Evolutionary conservation across 768 basidiomycete species (phyloP).

Genomic region (Auricularia sp.): DNA sequence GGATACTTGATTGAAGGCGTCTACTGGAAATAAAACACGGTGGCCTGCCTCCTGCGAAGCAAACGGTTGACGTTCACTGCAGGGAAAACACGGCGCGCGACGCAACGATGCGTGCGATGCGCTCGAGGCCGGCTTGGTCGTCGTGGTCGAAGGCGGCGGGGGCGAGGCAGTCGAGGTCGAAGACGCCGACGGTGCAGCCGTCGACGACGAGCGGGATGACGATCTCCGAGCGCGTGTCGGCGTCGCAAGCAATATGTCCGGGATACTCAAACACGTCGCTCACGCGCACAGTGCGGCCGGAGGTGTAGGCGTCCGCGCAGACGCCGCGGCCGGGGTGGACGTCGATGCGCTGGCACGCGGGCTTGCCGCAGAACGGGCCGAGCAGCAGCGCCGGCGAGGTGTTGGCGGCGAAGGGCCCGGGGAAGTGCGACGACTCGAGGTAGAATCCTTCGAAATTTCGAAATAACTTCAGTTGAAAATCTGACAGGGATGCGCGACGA

Average conservation of each 20-base stretch:
- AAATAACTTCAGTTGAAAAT: no score
- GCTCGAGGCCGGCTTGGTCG: conserved; percentile 68
- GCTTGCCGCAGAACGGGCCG: conserved; percentile 84
- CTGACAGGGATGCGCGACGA: not conserved
- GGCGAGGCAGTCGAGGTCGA: conserved; percentile 81
- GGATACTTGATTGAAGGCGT: no score
- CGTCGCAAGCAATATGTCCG: conserved; percentile 93
- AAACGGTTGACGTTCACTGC: not conserved
- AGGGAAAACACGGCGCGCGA: conserved; percentile 7
- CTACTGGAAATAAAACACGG: no score
- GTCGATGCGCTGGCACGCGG: conserved; percentile 79
- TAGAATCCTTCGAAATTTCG: conserved; percentile 62
- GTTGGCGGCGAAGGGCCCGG: conserved; percentile 22
- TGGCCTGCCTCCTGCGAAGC: no score
- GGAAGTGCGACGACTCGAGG: conserved; percentile 55
- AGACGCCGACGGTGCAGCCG: conserved; percentile 29
- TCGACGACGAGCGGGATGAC: conserved; percentile 61
- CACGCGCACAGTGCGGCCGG: conserved; percentile 51
- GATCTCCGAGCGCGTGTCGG: conserved; percentile 81
- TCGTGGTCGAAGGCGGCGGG: conserved; percentile 62
- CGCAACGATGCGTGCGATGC: conserved; percentile 56
- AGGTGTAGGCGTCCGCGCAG: conserved; percentile 69
- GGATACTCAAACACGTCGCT: conserved; percentile 70
- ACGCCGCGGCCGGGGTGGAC: conserved; percentile 60
- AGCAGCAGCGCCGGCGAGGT: conserved; percentile 39